Evolutionary conservation across 805 yeast species (phyloP).

Genomic region (Ogataea polymorpha): DNA sequence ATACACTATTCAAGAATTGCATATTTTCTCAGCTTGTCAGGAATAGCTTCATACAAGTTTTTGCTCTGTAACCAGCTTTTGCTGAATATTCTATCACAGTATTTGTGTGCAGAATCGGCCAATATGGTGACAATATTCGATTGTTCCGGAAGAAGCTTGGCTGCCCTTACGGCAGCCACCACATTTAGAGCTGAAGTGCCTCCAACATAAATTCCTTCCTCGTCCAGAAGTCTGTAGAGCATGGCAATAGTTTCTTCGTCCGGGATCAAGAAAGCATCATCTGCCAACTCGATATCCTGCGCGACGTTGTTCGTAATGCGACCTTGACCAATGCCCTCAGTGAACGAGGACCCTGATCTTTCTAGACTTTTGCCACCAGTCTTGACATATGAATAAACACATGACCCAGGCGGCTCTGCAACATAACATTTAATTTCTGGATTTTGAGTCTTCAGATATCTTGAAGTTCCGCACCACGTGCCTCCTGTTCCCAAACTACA

Average conservation of each 20-base stretch:
- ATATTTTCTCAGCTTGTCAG: constrained; percentile 68
- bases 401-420: constrained; percentile 95
- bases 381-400: constrained; percentile 72
- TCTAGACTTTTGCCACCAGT: constrained; percentile 65
- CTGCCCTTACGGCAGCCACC: constrained; percentile 80
- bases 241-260: constrained; percentile 80
- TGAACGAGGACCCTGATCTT: constrained; percentile 79
- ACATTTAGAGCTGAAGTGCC: constrained; percentile 91
- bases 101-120: constrained; percentile 88
- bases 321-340: constrained; percentile 97
- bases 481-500: constrained; percentile 95
- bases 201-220: constrained; percentile 87
- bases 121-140: constrained; percentile 84
- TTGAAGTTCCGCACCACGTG: constrained; percentile 80
- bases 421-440: constrained; percentile 61
- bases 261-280: constrained; percentile 75
- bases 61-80: constrained; percentile 73
- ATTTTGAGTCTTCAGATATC: constrained; percentile 69
- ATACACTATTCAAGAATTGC: constrained; percentile 42
- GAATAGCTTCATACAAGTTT: constrained; percentile 61
- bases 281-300: constrained; percentile 68
- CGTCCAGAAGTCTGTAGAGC: constrained; percentile 79
- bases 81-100: constrained; percentile 77
- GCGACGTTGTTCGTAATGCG: constrained; percentile 80
- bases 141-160: constrained; percentile 70